Percentiles rank a stretch among this genome's conserved stretches.
These are phyloP conservation scores for Abrus pulchellus DNA, from an alignment of 306 rosid species.

Conservation along the genomic window DNA sequence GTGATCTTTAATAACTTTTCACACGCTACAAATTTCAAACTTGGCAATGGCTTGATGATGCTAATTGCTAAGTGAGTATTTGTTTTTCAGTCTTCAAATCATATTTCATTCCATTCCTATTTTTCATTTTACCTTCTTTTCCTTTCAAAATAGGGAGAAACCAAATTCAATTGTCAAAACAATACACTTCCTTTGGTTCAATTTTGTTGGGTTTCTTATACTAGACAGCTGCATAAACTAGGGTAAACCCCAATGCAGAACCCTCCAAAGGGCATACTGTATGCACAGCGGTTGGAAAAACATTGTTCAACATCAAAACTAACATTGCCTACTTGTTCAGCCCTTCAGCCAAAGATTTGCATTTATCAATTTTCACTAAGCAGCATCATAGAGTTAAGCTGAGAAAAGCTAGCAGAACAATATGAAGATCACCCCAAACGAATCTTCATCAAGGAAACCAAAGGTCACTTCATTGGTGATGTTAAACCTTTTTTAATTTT, in stretches of 20 bases:
- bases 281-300: neutral
- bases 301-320: slow-evolving; percentile 24
- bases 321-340: neutral
- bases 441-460: neutral
- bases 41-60: neutral
- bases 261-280: slow-evolving; percentile 3
- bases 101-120: neutral
- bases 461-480: slow-evolving; percentile 25
- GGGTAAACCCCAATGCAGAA: neutral
- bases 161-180: slow-evolving; percentile 7
- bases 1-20: neutral
- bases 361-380: slow-evolving; percentile 1
- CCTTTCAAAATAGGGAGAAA: neutral
- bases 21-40: slow-evolving; percentile 17
- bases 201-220: slow-evolving; percentile 22
- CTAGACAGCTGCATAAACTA: neutral
- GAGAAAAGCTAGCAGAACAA: slow-evolving; percentile 3
- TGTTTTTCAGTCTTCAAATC: slow-evolving; percentile 4
- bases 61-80: slow-evolving; percentile 10
- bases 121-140: neutral
- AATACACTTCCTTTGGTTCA: neutral
- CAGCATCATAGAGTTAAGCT: slow-evolving; percentile 2
- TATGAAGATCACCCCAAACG: neutral
- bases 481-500: neutral
- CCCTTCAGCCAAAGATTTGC: slow-evolving; percentile 2